Percentiles rank a stretch among this genome's conserved stretches.
These are phyloP conservation scores for Curvularia spicifera DNA, from an alignment of 2,329 filamentous ascomycete species.

Conservation along the genomic window DNA sequence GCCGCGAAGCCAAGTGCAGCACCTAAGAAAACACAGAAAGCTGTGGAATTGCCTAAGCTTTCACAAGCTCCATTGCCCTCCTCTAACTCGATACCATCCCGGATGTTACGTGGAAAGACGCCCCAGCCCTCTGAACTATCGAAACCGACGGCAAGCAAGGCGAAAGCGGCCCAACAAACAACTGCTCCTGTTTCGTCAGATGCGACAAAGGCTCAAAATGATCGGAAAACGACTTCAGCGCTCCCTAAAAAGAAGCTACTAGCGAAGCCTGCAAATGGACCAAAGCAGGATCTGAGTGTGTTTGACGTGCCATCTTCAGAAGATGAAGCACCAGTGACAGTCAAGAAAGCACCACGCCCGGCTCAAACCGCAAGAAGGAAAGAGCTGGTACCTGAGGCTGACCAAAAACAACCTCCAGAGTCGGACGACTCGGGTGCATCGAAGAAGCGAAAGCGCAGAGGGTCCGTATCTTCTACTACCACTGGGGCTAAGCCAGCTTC, in stretches of 20 bases:
- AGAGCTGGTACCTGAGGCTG: conserved; percentile 6
- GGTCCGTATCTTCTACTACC: conserved; percentile 25
- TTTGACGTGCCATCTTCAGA: conserved; percentile 40
- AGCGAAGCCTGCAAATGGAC: conserved; percentile 10
- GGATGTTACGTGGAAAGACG: conserved; percentile 18
- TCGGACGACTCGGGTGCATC: conserved; percentile 41
- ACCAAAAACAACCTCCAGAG: conserved; percentile 22
- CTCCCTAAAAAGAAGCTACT: conserved; percentile 14
- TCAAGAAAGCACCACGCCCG: conserved; percentile 26
- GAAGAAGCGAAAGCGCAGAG: conserved; percentile 43
- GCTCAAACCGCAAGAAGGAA: conserved; percentile 19
- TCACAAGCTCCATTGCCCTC: conserved; percentile 7
- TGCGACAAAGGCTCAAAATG: conserved; percentile 15
- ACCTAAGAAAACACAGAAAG: conserved; percentile 14
- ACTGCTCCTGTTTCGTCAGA: conserved; percentile 18
- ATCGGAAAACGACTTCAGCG: conserved; percentile 5
- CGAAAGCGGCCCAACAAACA: conserved; percentile 24
- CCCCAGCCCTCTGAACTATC: conserved; percentile 16
- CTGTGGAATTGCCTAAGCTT: conserved; percentile 10
- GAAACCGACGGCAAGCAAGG: conserved; percentile 15
- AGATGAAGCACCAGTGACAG: conserved; percentile 29
- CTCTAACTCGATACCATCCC: conserved; percentile 3
- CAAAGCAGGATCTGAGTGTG: conserved; percentile 19
- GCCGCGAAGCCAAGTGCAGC: conserved; percentile 11
- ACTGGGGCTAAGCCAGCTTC: conserved; percentile 15